A percentile compares a stretch with the other conserved stretches of the same genome.
Evolutionary conservation across 1,139 yeast genomes (phyloP).

Genomic region (Zygoascus hellenicus): DNA sequence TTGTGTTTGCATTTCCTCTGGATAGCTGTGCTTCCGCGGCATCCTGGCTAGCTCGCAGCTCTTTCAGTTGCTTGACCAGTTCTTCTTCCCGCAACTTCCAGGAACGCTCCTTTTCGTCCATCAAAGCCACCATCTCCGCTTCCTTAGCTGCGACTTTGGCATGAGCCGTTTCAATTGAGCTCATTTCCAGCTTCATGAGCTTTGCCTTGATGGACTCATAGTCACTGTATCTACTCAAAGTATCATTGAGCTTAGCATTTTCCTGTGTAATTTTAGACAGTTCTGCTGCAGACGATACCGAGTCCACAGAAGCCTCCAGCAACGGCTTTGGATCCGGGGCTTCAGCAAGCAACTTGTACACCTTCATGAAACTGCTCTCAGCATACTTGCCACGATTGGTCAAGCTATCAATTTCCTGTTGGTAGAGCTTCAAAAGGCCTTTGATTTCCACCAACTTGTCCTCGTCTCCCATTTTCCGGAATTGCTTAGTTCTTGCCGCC

Average conservation of each 20-base stretch:
- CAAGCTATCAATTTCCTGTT: conserved; percentile 76
- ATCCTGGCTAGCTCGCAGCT: conserved; percentile 30
- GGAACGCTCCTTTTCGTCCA: conserved; percentile 40
- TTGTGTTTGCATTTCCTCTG: conserved; percentile 13
- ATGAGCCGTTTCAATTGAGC: conserved; percentile 28
- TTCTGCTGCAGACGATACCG: conserved; percentile 57
- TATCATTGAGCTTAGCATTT: conserved; percentile 52
- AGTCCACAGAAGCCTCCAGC: conserved; percentile 63
- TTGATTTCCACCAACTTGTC: conserved; percentile 65
- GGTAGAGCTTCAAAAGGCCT: conserved; percentile 69
- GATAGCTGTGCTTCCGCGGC: conserved; percentile 29
- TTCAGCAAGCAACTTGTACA: conserved; percentile 73
- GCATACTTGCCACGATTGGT: conserved; percentile 72
- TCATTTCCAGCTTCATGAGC: conserved; percentile 47
- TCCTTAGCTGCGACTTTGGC: conserved; percentile 35
- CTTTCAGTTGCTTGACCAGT: conserved; percentile 34
- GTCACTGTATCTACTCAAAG: conserved; percentile 63
- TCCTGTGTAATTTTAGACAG: conserved; percentile 48
- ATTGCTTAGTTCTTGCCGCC: conserved; percentile 77
- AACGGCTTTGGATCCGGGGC: conserved; percentile 92
- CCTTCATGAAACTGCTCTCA: conserved; percentile 65
- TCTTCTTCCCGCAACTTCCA: conserved; percentile 45
- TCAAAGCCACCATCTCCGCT: conserved; percentile 34
- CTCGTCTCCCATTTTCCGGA: conserved; percentile 61
- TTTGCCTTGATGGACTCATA: conserved; percentile 69